Evolutionary conservation across 2,329 filamentous ascomycete species (phyloP).

Genomic region (Colletotrichum sp.): DNA sequence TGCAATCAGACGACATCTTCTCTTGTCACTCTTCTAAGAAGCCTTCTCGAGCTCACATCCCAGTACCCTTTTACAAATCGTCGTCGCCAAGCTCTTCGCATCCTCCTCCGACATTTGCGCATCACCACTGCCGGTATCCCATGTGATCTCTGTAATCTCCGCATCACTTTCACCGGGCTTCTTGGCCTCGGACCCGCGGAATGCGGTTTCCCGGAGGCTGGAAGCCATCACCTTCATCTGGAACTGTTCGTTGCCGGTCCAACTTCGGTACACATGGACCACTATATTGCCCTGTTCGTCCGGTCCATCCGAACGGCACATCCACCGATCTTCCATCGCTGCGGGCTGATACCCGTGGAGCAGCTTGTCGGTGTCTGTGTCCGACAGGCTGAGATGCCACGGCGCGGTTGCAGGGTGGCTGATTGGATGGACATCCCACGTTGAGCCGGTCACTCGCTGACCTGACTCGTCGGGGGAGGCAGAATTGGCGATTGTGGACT

Average conservation of each 20-base stretch:
- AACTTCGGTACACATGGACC: conserved; percentile 1
- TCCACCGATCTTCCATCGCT: conserved; percentile 13
- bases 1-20: not conserved
- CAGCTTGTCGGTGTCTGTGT: not conserved
- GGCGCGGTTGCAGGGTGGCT: not conserved
- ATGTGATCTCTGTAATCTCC: not conserved
- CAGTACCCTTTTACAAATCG: not conserved
- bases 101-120: not conserved
- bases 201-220: not conserved
- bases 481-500: not conserved
- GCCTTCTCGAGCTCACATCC: not conserved
- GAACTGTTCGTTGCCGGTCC: not conserved
- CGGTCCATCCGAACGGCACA: not conserved
- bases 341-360: not conserved
- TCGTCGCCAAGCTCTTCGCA: not conserved
- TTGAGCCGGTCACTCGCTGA: not conserved
- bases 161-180: fast-evolving
- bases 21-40: not conserved
- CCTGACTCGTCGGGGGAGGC: not conserved
- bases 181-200: not conserved
- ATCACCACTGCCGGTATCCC: not conserved
- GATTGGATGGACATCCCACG: not conserved
- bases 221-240: not conserved
- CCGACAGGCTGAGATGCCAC: not conserved
- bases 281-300: not conserved